These are phyloP conservation scores for Pythium monospermum DNA, from an alignment of 352 stramenopile genomes.

Conservation along the genomic window DNA sequence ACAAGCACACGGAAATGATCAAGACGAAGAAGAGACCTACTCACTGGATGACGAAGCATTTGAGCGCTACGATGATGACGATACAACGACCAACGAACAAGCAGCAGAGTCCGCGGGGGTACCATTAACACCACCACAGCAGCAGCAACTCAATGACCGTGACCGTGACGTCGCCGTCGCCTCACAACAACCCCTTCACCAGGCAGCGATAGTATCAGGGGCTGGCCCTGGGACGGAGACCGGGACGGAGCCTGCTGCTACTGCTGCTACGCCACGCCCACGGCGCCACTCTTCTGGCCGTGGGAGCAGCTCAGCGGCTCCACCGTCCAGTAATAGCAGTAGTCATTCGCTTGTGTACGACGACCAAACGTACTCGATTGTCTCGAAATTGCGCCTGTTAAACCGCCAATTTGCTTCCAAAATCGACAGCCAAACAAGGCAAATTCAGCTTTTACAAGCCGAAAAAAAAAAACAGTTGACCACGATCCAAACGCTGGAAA, in stretches of 20 bases:
- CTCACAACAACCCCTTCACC: too few relatives aligned
- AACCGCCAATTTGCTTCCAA: constrained; percentile 45
- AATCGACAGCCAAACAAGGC: constrained; percentile 49
- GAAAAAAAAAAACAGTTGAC: constrained; percentile 48
- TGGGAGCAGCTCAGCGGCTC: too few relatives aligned
- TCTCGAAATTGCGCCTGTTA: constrained; percentile 36
- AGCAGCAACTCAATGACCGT: not conserved
- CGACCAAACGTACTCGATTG: constrained; percentile 47
- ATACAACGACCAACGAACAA: not conserved
- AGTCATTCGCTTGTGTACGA: constrained; percentile 45
- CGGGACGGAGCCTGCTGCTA: too few relatives aligned
- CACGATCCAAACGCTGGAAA: constrained; percentile 34
- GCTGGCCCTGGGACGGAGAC: too few relatives aligned
- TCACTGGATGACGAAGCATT: constrained; percentile 32
- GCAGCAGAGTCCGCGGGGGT: not conserved
- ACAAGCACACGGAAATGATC: not conserved
- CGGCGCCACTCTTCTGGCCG: too few relatives aligned
- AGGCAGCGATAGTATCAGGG: too few relatives aligned
- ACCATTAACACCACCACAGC: too few relatives aligned
- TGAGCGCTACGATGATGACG: constrained; percentile 29
- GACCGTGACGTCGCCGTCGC: not conserved
- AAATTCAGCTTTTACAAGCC: constrained; percentile 33
- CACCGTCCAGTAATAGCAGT: too few relatives aligned
- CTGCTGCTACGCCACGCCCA: too few relatives aligned
- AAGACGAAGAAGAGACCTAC: constrained; percentile 23